Base-by-base conservation (phyloP, 306 rosid species). In the Malus sylvestris region DNA sequence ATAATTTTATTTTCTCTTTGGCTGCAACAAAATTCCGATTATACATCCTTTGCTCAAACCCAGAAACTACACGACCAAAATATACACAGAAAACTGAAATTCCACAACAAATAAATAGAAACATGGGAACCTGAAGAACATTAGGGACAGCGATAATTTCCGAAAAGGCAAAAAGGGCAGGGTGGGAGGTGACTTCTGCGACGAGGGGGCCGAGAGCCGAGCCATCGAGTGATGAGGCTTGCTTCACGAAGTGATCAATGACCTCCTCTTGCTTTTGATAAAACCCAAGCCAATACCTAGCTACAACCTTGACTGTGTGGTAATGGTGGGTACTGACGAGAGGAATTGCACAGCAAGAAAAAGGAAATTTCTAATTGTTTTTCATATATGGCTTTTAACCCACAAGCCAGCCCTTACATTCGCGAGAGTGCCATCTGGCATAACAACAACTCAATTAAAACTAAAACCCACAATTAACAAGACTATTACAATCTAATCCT, bases 141-240 rank as follows among this genome's bases (percentile, higher is more conserved):
- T 70, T 80, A n/a, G 97, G 91, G 77, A 88, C 87, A 30, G 91
- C 84, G 42, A 95, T 93, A 90, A 95, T 84, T 87, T 95, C 97
- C 6, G 98, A 88, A 89, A 95, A 92, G 76, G 93, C 91, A 58
- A 95, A 95, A 79, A 95, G 97, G 1, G 88, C 88, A 30, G 97
- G 93, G 79, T 95, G 89, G 52, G 97, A 92, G 68, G 93, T 95
- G 75, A 92, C 96, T 30, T 95, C 93, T 13, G 79, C 77, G 60
- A 92, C 76, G 49, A 90, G 75, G 4, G 96, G 70, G 67, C 73
- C 78, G 59, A 95, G 86, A 6, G 89, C 87, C 0, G 90, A 49
- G 59, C 93, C 88, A 62, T 84, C 75, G 65, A 87, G 76, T 25
- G 85, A 67, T 63, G 90, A 83, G 51, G 92, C 96, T 75, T 83